phyloP scores from a whole-genome alignment of 768 basidiomycete species.

The Harrya chromipes region DNA sequence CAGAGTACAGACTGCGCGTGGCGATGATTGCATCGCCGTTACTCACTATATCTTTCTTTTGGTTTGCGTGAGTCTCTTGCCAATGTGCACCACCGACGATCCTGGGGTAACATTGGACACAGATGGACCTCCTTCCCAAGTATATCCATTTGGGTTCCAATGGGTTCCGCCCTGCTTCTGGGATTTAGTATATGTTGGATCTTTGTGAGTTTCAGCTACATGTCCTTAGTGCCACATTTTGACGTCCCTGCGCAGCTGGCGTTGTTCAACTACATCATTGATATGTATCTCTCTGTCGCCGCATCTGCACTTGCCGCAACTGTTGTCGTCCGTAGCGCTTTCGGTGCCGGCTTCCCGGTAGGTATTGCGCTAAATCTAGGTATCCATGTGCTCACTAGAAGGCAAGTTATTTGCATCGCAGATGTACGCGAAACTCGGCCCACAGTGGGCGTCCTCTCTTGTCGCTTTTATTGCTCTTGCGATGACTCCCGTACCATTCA shows the following conservation, averaged over 20 bases:
- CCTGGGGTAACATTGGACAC: not conserved
- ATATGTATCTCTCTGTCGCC: slow-evolving; percentile 52
- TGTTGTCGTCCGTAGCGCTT: slow-evolving; percentile 51
- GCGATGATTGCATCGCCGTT: slow-evolving; percentile 51
- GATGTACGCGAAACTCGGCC: slow-evolving; percentile 49
- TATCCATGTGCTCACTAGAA: slow-evolving; percentile 2
- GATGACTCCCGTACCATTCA: slow-evolving; percentile 52
- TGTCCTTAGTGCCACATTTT: not conserved
- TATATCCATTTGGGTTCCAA: slow-evolving; percentile 51
- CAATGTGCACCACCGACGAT: not conserved
- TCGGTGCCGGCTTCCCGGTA: slow-evolving; percentile 49
- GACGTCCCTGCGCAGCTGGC: slow-evolving; percentile 37
- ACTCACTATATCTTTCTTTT: slow-evolving; percentile 55
- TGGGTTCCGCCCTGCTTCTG: slow-evolving; percentile 46
- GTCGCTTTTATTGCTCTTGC: slow-evolving; percentile 49
- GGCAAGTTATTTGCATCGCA: slow-evolving; percentile 47
- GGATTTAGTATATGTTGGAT: slow-evolving; percentile 55
- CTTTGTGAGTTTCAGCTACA: slow-evolving; percentile 40
- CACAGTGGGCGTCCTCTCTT: slow-evolving; percentile 58
- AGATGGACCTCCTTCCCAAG: slow-evolving; percentile 60
- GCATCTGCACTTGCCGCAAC: slow-evolving; percentile 56
- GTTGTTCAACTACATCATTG: slow-evolving; percentile 59
- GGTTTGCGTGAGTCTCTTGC: slow-evolving; percentile 48
- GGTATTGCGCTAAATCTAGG: not conserved
- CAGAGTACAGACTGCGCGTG: slow-evolving; percentile 53